Percentiles rank a stretch among this genome's conserved stretches.
phyloP scores from a whole-genome alignment of 2,329 filamentous ascomycete genomes.

The Hymenoscyphus scutula region DNA sequence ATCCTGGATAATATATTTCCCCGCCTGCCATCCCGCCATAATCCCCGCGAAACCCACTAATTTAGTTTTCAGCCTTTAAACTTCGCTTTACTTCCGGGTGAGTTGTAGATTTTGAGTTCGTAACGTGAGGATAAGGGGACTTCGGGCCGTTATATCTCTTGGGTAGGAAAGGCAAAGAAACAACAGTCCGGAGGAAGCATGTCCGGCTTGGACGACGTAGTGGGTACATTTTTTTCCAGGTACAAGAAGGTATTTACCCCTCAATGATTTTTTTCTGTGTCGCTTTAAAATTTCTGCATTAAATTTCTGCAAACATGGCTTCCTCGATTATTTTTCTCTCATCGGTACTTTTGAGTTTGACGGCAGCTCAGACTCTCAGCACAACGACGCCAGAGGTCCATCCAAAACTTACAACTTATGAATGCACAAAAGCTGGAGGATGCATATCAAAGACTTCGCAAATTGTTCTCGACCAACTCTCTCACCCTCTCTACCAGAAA shows the following conservation, averaged over 20 bases:
- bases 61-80: not conserved
- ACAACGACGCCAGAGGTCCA: constrained; percentile 45
- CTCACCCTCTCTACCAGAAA: constrained; percentile 46
- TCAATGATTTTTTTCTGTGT: not conserved
- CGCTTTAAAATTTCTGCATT: not conserved
- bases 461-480: constrained; percentile 49
- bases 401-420: constrained; percentile 50
- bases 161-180: not conserved
- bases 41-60: not conserved
- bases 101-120: not conserved
- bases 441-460: constrained; percentile 48
- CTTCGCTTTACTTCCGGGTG: not conserved
- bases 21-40: not conserved
- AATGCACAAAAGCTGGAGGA: constrained; percentile 49
- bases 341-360: not conserved
- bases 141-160: not conserved
- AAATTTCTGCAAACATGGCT: not conserved
- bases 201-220: not conserved
- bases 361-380: constrained; percentile 1
- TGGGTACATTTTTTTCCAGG: not conserved
- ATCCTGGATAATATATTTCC: not conserved
- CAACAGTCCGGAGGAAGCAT: not conserved
- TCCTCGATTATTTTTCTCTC: not conserved
- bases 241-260: not conserved
- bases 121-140: not conserved